These are phyloP conservation scores for Phytopythium boreale DNA, from an alignment of 352 stramenopile species.

Conservation along the genomic window DNA sequence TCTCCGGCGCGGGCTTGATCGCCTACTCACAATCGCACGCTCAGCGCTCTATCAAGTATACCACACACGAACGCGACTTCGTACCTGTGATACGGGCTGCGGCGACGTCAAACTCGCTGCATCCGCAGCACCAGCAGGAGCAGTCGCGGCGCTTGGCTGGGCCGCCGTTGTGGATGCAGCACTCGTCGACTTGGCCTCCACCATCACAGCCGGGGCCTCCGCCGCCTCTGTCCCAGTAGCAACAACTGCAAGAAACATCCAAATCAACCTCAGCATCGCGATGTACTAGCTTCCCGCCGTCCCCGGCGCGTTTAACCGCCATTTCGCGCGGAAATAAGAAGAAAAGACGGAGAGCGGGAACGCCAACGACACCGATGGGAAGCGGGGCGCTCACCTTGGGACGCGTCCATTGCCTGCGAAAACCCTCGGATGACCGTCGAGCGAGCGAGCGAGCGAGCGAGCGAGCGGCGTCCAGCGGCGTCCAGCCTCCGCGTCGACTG, in stretches of 20 bases:
- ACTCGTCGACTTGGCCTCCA: background rate
- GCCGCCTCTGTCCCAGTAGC: background rate
- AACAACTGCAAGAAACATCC: background rate
- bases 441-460: background rate
- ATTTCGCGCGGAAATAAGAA: background rate
- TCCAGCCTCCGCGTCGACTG: background rate
- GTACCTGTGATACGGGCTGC: background rate
- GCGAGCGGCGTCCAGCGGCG: background rate
- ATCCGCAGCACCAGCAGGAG: background rate
- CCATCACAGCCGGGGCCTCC: background rate
- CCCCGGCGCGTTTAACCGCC: background rate
- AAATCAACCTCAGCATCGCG: background rate
- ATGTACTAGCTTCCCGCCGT: background rate
- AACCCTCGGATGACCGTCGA: background rate
- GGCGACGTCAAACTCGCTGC: background rate
- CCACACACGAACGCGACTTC: background rate
- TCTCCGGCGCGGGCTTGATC: background rate
- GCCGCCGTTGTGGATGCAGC: background rate
- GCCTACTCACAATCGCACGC: background rate
- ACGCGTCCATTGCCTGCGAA: background rate
- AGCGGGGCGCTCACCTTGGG: background rate
- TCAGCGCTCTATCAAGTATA: background rate
- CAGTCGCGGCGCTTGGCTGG: background rate
- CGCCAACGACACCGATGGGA: background rate
- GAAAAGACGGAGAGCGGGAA: background rate